Evolutionary conservation across 306 rosid genomes (phyloP), one percentile per base, ranked within the genome.

Genomic region (Acacia crassicarpa): DNA sequence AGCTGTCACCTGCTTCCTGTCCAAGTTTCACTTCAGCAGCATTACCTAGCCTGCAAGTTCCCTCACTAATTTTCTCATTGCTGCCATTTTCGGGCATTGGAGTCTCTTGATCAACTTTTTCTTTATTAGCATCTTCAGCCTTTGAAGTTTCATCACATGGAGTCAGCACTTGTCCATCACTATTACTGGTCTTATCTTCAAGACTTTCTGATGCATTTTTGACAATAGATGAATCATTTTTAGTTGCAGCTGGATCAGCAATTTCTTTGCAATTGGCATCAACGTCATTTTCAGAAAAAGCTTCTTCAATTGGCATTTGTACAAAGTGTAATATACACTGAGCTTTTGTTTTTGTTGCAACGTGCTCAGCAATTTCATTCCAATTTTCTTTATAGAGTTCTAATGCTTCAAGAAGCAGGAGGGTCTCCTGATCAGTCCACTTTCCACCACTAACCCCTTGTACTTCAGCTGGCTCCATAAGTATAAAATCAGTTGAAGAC

Each of bases 351-450:
- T 93, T 93, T 46, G 97, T 91, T 38, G 95, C 97, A 70, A 93
- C 97, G 38, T 92, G 97, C 85, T 92, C 97, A 3, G 97, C 93
- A 78, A 92, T 91, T 85, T 92, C 95, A 83, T 82, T 92, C 97
- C 97, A 92, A 82, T 92, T 89, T 81, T 92, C 97, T 81, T 89
- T 91, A 83, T 88, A 91, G 66, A 91, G 91, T 78, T 93, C 97
- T 56, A 93, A 82, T 76, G 97, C 95, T 89, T 93, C 97, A 83
- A 89, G 94, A 65, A 93, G 95, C 83, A 93, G 92, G 35, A 93
- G 95, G 43, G 95, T 93, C 84, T 93, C 95, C 82, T 91, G 95
- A 88, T 93, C 95, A 27, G 94, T 93, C 97, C 97, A 93, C 74
- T 93, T 91, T 76, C 97, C 95, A 77, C 95, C 88, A 84, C 94